These are phyloP conservation scores for Hansfordia pulvinata DNA, from an alignment of 2,329 filamentous ascomycete genomes.

Conservation along the genomic window DNA sequence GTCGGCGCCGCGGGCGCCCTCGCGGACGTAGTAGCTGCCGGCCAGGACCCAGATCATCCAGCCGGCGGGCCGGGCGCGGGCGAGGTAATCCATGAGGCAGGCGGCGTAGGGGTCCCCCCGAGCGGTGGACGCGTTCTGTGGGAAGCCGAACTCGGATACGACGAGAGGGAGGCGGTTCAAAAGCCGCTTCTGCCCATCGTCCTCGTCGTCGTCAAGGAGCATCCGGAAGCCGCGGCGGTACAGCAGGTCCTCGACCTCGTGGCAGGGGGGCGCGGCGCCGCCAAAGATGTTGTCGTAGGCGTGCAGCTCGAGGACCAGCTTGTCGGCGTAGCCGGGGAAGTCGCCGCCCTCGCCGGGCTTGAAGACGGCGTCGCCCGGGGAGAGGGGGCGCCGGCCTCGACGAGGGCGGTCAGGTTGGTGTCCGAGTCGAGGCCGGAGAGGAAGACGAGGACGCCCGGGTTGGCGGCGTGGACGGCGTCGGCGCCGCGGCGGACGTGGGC, in stretches of 20 bases:
- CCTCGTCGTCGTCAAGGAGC: constrained; percentile 30
- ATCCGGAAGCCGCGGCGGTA: constrained; percentile 39
- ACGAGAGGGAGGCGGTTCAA: constrained; percentile 41
- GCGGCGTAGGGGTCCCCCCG: constrained; percentile 35
- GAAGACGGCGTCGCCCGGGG: constrained; percentile 3
- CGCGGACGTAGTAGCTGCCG: constrained; percentile 43
- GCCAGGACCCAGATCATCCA: constrained; percentile 47
- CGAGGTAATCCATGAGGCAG: constrained; percentile 36
- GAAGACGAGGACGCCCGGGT: constrained; percentile 40
- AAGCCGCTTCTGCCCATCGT: constrained; percentile 29
- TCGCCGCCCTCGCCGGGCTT: constrained; percentile 30
- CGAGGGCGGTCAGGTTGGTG: constrained; percentile 36
- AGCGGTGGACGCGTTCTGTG: constrained; percentile 26
- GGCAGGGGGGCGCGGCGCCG: constrained; percentile 32
- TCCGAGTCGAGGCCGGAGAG: constrained; percentile 45
- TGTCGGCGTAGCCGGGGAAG: constrained; percentile 35
- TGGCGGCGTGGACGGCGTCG: constrained; percentile 32
- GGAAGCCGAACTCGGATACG: constrained; percentile 41
- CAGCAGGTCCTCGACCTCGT: constrained; percentile 28
- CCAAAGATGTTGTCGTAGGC: constrained; percentile 47
- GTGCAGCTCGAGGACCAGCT: constrained; percentile 47
- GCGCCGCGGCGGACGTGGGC: constrained; percentile 32
- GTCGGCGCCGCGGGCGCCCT: constrained; percentile 38
- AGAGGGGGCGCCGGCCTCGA: constrained; percentile 25
- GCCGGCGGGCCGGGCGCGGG: constrained; percentile 30